phyloP scores from a whole-genome alignment of 129 eudicot species.

The Escallonia herrerae region DNA sequence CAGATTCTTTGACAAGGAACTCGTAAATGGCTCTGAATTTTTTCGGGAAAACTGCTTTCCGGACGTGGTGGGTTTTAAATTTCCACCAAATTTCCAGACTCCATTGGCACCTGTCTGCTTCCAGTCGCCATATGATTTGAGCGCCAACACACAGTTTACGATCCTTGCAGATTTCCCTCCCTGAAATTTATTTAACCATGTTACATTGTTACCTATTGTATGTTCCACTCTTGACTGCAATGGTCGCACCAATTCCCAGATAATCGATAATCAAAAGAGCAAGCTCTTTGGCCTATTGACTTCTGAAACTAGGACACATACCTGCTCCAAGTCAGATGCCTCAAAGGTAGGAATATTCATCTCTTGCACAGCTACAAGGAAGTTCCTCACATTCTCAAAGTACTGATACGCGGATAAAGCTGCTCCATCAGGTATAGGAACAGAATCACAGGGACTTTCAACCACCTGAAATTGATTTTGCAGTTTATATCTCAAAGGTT shows the following conservation, averaged over 20 bases:
- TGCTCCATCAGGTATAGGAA: conserved; percentile 75
- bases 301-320: conserved; percentile 14
- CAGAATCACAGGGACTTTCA: conserved; percentile 75
- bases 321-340: conserved; percentile 95
- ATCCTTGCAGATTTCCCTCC: conserved; percentile 87
- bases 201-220: no score
- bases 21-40: conserved; percentile 78
- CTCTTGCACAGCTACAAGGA: conserved; percentile 70
- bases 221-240: no score
- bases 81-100: conserved; percentile 86
- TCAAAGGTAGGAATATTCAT: conserved; percentile 89
- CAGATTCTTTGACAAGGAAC: conserved; percentile 50
- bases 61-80: conserved; percentile 44
- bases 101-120: conserved; percentile 80
- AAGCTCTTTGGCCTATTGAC: no score
- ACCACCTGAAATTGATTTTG: conserved; percentile 57
- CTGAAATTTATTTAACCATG: conserved; percentile 24
- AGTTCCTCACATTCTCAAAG: conserved; percentile 94
- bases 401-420: conserved; percentile 88
- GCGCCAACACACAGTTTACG: conserved; percentile 77
- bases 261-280: no score
- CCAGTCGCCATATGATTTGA: conserved; percentile 80
- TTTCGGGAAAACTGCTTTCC: conserved; percentile 74
- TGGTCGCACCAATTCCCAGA: no score
- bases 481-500: not conserved